Base-by-base conservation (phyloP, 192 early-diverging fungal species). In the Pilaira anomala region DNA sequence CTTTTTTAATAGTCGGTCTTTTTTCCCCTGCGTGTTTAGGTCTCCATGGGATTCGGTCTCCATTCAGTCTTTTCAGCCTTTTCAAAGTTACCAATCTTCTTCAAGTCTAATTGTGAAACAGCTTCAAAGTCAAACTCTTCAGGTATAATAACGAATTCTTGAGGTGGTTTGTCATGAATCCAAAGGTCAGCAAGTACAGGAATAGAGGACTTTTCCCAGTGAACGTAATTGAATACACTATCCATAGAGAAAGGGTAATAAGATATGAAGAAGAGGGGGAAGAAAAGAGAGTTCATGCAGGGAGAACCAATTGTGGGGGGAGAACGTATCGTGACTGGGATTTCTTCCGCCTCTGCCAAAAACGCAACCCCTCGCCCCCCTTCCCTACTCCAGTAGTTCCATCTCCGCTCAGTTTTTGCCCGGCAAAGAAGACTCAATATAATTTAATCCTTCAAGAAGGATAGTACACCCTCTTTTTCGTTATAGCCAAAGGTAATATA, bases 401-500 rank as follows among this genome's bases (percentile, higher is more conserved):
- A 36, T 9, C 0, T 36, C 33, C 33, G 33, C 1, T 4, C 7
- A 1, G 33, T 9, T 9, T 1, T 9, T 5, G 30, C 33, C 33
- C 7, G 33, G 33, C 33, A 36, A 9, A 5, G 11, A 9, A 9
- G 33, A 36, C 33, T 36, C 33, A 36, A 36, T 36, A 36, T 36
- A 36, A 36, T 36, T 36, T 9, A 36, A 36, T 36, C 5, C 33
- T 36, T 36, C 33, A 36, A 9, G 33, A 36, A 36, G 33, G 33
- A 36, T 36, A 36, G 33, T 9, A 36, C 33, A 33, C 46, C 60
- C 60, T 46, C 44, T 49, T 51, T 63, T 63, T 21, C 30, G 48
- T 22, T 18, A 50, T 52, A 25, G 48, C 49, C 62, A 63, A 60
- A 48, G 59, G 41, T 49, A 40, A 36, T 36, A 36, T 63, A 50